A percentile compares a stretch with the other conserved stretches of the same genome.
Evolutionary conservation across 2,329 filamentous ascomycete species (phyloP).

Genomic region (Penicillium psychrosexuale): DNA sequence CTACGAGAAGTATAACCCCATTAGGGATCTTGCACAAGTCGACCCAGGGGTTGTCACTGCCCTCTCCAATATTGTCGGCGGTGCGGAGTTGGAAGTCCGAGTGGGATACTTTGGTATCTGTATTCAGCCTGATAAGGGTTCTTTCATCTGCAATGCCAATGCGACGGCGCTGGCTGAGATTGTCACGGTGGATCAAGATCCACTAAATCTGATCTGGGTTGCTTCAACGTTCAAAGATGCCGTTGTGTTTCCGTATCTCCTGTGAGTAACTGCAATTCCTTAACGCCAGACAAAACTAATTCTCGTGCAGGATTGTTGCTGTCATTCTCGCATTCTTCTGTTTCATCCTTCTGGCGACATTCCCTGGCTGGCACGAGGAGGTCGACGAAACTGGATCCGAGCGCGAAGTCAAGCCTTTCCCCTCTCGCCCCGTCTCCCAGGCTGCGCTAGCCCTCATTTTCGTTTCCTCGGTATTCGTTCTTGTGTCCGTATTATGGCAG

Average conservation of each 20-base stretch:
- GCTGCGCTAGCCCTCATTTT: constrained; percentile 90
- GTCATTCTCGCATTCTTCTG: constrained; percentile 97
- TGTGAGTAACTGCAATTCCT: constrained; percentile 58
- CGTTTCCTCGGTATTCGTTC: constrained; percentile 62
- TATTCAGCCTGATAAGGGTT: constrained; percentile 83
- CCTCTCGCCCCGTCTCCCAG: constrained; percentile 86
- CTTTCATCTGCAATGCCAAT: constrained; percentile 95
- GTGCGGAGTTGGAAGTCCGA: constrained; percentile 78
- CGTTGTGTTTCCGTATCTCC: constrained; percentile 94
- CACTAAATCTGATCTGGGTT: constrained; percentile 94
- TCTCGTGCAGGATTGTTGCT: constrained; percentile 73
- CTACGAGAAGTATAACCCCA: constrained; percentile 81
- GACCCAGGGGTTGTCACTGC: constrained; percentile 82
- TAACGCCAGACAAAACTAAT: constrained; percentile 1
- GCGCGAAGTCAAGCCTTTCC: constrained; percentile 90
- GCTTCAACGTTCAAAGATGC: constrained; percentile 97
- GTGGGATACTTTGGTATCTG: constrained; percentile 99
- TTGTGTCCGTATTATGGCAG: constrained; percentile 60
- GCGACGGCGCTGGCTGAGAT: constrained; percentile 88
- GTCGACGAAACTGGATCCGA: constrained; percentile 76
- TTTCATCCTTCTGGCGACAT: constrained; percentile 90
- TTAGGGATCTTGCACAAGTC: constrained; percentile 81
- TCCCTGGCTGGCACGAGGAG: constrained; percentile 96
- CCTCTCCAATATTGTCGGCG: constrained; percentile 84
- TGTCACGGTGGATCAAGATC: constrained; percentile 86